Percentiles rank a stretch among this genome's conserved stretches.
Evolutionary conservation across 495 filamentous ascomycete genomes (phyloP).

Genomic region (Aspergillus carlsbadensis): DNA sequence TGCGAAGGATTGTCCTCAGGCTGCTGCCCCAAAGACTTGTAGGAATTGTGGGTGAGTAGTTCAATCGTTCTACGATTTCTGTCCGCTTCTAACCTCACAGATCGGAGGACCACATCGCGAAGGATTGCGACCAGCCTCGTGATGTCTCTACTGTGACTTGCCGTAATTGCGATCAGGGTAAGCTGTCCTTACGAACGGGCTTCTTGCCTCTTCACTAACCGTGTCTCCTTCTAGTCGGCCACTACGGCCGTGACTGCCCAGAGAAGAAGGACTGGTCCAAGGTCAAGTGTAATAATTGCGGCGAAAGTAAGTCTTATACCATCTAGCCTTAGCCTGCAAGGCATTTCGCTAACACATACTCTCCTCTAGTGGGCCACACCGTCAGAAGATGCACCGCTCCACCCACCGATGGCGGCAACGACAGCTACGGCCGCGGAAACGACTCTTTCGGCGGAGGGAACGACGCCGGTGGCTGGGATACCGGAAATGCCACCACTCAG

Average conservation of each 20-base stretch:
- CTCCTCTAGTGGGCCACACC: conserved; percentile 63
- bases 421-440: background rate
- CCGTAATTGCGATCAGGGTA: conserved; percentile 67
- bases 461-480: background rate
- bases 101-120: conserved; percentile 51
- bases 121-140: conserved; percentile 55
- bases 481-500: background rate
- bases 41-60: conserved; percentile 60
- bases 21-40: conserved; percentile 50
- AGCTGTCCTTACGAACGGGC: conserved; percentile 1
- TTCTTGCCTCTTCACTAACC: background rate
- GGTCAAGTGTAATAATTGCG: conserved; percentile 75
- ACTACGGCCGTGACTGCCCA: conserved; percentile 70
- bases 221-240: conserved; percentile 49
- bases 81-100: conserved; percentile 24
- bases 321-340: background rate
- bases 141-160: conserved; percentile 54
- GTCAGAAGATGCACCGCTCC: conserved; percentile 53
- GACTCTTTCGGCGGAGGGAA: too few relatives aligned
- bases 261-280: conserved; percentile 72
- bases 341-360: background rate
- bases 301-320: conserved; percentile 53
- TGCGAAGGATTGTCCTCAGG: conserved; percentile 74
- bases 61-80: background rate
- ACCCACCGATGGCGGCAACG: background rate